A percentile compares a stretch with the other conserved stretches of the same genome.
These are phyloP conservation scores for Boletus insuetus DNA, from an alignment of 768 basidiomycete genomes.

Conservation along the genomic window DNA sequence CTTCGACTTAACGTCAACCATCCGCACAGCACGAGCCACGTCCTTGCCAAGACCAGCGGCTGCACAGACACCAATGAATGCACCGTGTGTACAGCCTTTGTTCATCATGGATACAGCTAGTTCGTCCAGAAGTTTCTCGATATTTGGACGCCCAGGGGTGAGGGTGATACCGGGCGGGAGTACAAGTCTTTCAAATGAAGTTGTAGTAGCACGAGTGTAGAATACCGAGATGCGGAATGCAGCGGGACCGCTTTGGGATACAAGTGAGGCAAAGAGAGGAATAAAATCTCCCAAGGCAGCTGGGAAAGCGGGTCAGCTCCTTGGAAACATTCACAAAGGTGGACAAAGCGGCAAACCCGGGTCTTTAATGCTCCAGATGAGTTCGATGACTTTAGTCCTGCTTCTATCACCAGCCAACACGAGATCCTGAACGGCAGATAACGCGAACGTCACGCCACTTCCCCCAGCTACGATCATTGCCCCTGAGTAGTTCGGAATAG, in stretches of 20 bases:
- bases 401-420: conserved; percentile 46
- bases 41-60: conserved; percentile 36
- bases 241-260: conserved; percentile 39
- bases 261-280: conserved; percentile 45
- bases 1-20: conserved; percentile 22
- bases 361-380: conserved; percentile 66
- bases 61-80: conserved; percentile 42
- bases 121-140: conserved; percentile 43
- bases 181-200: conserved; percentile 5
- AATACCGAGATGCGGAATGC: conserved; percentile 50
- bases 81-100: conserved; percentile 31
- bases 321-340: background rate
- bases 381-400: conserved; percentile 55
- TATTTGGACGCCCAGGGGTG: conserved; percentile 49
- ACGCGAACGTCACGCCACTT: conserved; percentile 70
- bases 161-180: conserved; percentile 41
- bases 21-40: conserved; percentile 30
- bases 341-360: conserved; percentile 35
- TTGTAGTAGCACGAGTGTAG: conserved; percentile 47
- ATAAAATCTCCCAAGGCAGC: conserved; percentile 47
- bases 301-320: conserved; percentile 15
- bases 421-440: conserved; percentile 63
- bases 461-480: conserved; percentile 72
- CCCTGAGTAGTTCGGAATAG: conserved; percentile 62
- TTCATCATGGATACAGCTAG: conserved; percentile 40